Base-by-base conservation (phyloP, 2,329 filamentous ascomycete species). In the Venturia oleaginea region DNA sequence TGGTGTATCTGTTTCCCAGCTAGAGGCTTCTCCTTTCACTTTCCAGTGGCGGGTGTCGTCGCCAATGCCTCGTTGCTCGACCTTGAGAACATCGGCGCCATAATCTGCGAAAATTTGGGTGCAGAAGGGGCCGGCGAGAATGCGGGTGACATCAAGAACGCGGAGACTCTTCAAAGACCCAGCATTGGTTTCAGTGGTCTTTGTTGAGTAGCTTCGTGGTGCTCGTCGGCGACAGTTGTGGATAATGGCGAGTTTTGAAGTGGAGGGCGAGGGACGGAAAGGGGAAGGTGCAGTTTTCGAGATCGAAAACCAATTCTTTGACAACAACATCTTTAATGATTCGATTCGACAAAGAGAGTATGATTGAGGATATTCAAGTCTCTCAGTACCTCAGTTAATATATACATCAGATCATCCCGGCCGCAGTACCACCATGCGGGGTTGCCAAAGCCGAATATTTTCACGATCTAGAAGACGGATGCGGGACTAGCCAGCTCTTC, bases 71-170 rank as follows among this genome's bases (percentile, higher is more conserved):
- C 57, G 70, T 65, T 78, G 71, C 64, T 80, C 78, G 55, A 78
- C 68, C 67, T 78, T 79, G 64, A 80, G 73, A 0, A 80, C 75
- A 13, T 65, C 63, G 15, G 65, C 66, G 57, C 66, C 65, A 59
- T 66, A 65, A n/a, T 67, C 66, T 27, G 65, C 65, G 46, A 67
- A 43, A 7, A 67, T 64, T 32, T 67, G 65, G 3, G 65, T 66
- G 22, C 66, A 67, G 24, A 64, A 67, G 3, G 66, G 66, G 1
- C 48, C 46, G n/a, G 62, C 63, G 11, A 64, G 57, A 17, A 64
- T 61, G 34, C 62, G 61, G 8, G 61, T 40, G 22, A 63, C 37
- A 40, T 63, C 61, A 11, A 63, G 46, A 11, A 63, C 61, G 7
- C 46, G 46, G 22, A 63, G 34, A 19, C 62, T 48, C 13, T 42